phyloP scores from a whole-genome alignment of 2,329 filamentous ascomycete species.

The Colletotrichum sansevieriae region DNA sequence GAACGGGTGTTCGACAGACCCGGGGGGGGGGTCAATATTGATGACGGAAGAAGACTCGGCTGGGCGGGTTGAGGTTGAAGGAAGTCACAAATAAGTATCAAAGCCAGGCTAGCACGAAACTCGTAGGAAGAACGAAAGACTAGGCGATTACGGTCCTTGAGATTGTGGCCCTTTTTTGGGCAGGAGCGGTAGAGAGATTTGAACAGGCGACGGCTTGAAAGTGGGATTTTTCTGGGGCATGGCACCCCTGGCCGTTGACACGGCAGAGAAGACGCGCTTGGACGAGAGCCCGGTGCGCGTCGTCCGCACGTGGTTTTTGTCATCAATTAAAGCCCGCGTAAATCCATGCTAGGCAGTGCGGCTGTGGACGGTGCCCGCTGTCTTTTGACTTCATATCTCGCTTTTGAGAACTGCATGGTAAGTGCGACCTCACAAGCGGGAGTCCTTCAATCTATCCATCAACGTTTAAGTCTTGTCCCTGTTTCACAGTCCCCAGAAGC shows the following conservation, averaged over 20 bases:
- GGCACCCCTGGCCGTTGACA: constrained; percentile 38
- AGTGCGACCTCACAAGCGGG: not conserved
- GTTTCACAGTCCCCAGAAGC: too few relatives aligned
- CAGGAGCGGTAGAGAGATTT: constrained; percentile 39
- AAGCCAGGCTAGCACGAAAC: not conserved
- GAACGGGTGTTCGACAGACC: constrained; percentile 13
- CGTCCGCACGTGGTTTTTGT: constrained; percentile 40
- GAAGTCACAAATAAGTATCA: not conserved
- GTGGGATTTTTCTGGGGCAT: constrained; percentile 41
- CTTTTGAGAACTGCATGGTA: not conserved
- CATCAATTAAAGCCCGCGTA: constrained; percentile 34
- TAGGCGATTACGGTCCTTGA: constrained; percentile 10
- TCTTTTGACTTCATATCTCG: constrained; percentile 34
- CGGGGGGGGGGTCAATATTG: not conserved
- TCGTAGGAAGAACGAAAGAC: constrained; percentile 1
- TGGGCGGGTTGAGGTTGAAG: not conserved
- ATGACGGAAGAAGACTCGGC: constrained; percentile 1
- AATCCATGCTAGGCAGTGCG: not conserved
- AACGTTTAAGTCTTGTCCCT: not conserved
- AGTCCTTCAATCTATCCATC: constrained; percentile 13
- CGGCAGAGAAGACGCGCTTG: constrained; percentile 38
- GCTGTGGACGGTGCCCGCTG: constrained; percentile 17
- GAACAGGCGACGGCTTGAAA: constrained; percentile 20
- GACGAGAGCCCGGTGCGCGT: constrained; percentile 32
- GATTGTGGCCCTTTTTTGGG: constrained; percentile 10